These are phyloP conservation scores for Atkinsonella texensis DNA, from an alignment of 2,329 filamentous ascomycete species.

Conservation along the genomic window DNA sequence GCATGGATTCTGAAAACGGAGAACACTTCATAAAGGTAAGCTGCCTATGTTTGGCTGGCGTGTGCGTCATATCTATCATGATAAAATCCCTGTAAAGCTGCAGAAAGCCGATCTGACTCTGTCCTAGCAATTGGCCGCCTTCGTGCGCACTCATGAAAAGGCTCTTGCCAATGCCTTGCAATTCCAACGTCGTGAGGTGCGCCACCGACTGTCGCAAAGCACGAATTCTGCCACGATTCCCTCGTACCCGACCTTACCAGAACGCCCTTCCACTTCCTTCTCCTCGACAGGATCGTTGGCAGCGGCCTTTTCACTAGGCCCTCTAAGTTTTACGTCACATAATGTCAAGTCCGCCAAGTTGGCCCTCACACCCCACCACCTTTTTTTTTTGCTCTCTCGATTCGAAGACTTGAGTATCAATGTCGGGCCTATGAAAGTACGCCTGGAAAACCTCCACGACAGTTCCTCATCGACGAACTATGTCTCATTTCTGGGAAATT, in stretches of 20 bases:
- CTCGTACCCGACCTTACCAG: constrained; percentile 44
- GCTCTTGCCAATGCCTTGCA: constrained; percentile 92
- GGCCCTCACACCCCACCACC: constrained; percentile 85
- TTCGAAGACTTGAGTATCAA: constrained; percentile 87
- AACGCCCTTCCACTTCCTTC: constrained; percentile 51
- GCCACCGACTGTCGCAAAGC: constrained; percentile 58
- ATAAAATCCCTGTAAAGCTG: too few relatives aligned
- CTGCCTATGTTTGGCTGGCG: neutral
- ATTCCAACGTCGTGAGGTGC: constrained; percentile 58
- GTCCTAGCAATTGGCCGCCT: constrained; percentile 77
- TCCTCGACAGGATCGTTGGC: constrained; percentile 67
- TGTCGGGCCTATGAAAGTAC: constrained; percentile 92
- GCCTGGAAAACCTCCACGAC: constrained; percentile 86
- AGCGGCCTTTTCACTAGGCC: constrained; percentile 74
- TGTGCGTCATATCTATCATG: too few relatives aligned
- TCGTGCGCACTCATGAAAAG: constrained; percentile 95
- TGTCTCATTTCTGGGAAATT: constrained; percentile 81
- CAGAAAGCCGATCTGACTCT: constrained; percentile 16
- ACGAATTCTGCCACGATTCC: constrained; percentile 45
- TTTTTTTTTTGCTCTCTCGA: constrained; percentile 90
- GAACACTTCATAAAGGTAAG: constrained; percentile 76
- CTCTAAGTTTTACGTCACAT: constrained; percentile 74
- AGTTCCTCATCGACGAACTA: constrained; percentile 81
- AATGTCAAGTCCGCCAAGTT: constrained; percentile 82
- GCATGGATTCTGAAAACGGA: constrained; percentile 83